Evolutionary conservation across 192 early-diverging fungal species (phyloP).

Genomic region (Thamnidium elegans): DNA sequence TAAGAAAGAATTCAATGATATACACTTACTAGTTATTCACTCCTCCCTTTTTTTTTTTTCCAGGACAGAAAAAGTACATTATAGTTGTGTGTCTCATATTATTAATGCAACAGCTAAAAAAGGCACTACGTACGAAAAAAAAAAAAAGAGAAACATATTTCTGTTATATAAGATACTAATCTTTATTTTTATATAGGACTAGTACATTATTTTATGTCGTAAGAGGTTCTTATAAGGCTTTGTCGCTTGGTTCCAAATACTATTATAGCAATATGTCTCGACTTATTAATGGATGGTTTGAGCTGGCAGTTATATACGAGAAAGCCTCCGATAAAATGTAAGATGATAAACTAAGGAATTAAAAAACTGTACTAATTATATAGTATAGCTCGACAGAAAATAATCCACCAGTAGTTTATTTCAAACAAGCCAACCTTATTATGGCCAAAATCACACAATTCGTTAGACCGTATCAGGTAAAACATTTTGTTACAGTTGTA

Average conservation of each 20-base stretch:
- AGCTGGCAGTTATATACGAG: constrained; percentile 39
- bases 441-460: background rate
- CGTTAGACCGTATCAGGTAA: constrained; percentile 9
- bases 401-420: constrained; percentile 18
- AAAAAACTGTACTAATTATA: too few species aligned
- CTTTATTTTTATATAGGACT: too few species aligned
- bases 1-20: background rate
- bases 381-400: too few species aligned
- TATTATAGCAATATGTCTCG: constrained; percentile 84
- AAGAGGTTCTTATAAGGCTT: too few species aligned
- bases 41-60: constrained; percentile 31
- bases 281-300: constrained; percentile 83
- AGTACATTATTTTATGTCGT: too few species aligned
- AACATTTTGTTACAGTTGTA: background rate
- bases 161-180: background rate
- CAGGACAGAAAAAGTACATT: background rate
- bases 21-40: too few species aligned
- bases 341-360: too few species aligned
- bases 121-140: constrained; percentile 2
- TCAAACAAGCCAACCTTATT: background rate
- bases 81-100: too few species aligned
- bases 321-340: too few species aligned
- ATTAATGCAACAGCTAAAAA: too few species aligned
- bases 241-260: constrained; percentile 60
- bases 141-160: constrained; percentile 20